Conservation (phyloP, 805 yeast genomes). For the Teunomyces tritomae region DNA sequence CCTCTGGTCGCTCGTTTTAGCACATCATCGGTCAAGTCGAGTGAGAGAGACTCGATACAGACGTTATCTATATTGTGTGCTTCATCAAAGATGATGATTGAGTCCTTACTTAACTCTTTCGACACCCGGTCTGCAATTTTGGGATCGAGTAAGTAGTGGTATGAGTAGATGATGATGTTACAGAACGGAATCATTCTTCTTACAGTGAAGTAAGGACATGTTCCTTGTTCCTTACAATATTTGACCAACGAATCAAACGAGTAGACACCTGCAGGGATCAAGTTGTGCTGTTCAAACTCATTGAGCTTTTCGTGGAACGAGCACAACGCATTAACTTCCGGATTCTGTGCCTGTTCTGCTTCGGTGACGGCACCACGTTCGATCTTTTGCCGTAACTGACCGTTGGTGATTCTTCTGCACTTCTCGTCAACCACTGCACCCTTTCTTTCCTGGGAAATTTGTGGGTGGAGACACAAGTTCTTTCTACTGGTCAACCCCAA, state of each 20-base stretch:
- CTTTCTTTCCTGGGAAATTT: slow-evolving; percentile 80
- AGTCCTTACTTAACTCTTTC: slow-evolving; percentile 83
- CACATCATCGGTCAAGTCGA: slow-evolving; percentile 89
- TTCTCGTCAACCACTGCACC: slow-evolving; percentile 94
- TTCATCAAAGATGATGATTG: slow-evolving; percentile 94
- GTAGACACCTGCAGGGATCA: slow-evolving; percentile 90
- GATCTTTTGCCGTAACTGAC: slow-evolving; percentile 69
- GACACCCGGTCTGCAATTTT: slow-evolving; percentile 96
- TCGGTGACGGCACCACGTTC: slow-evolving; percentile 50
- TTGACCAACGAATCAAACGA: slow-evolving; percentile 82
- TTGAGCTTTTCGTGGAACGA: slow-evolving; percentile 88
- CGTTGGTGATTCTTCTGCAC: slow-evolving; percentile 93
- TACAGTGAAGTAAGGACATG: slow-evolving; percentile 96
- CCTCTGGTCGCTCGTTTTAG: slow-evolving; percentile 85
- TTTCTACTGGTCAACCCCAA: slow-evolving; percentile 92
- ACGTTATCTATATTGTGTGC: slow-evolving; percentile 99
- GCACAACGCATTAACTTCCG: slow-evolving; percentile 51
- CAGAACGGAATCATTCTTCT: slow-evolving; percentile 97
- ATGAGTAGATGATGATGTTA: slow-evolving; percentile 91
- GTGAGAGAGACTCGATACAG: slow-evolving; percentile 90
- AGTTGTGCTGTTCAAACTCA: slow-evolving; percentile 81
- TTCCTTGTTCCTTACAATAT: slow-evolving; percentile 73
- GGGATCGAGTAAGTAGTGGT: slow-evolving; percentile 94
- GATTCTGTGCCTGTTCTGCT: slow-evolving; percentile 44
- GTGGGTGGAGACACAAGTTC: slow-evolving; percentile 88